Evolutionary conservation across 2,329 filamentous ascomycete species (phyloP).

Genomic region (Endoconidiophora polonica): DNA sequence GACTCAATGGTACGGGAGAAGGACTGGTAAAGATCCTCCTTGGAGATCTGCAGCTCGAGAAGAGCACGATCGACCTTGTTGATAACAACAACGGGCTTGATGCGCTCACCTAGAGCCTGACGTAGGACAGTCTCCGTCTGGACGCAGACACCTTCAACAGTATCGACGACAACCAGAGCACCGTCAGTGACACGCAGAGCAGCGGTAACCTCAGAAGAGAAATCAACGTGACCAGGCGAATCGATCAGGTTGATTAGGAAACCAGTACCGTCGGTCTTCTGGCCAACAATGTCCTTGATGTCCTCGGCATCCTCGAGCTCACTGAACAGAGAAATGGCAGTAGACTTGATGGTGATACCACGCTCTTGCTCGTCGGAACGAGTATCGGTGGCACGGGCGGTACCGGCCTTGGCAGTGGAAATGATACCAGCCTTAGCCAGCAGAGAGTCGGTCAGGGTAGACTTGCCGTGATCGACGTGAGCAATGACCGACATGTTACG

Average conservation of each 20-base stretch:
- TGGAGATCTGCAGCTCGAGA: constrained; percentile 93
- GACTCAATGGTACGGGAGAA: constrained; percentile 99
- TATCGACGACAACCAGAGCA: constrained; percentile 99
- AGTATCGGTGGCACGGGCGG: constrained; percentile 91
- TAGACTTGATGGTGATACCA: constrained; percentile 99
- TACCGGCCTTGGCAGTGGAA: constrained; percentile 91
- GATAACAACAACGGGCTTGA: constrained; percentile 99
- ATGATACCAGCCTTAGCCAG: constrained; percentile 99
- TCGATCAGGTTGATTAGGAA: constrained; percentile 99
- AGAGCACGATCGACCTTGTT: constrained; percentile 99
- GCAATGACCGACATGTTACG: constrained; percentile 99
- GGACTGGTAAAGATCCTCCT: constrained; percentile 99
- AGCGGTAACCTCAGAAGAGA: constrained; percentile 98
- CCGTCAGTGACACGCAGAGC: constrained; percentile 99
- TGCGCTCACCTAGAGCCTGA: constrained; percentile 98
- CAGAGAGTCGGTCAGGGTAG: constrained; percentile 96
- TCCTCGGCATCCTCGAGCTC: constrained; percentile 67
- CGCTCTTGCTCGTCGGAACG: constrained; percentile 96
- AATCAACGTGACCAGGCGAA: constrained; percentile 99
- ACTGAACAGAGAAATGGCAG: constrained; percentile 95
- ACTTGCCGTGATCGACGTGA: constrained; percentile 99
- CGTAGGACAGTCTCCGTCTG: constrained; percentile 99
- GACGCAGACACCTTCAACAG: constrained; percentile 98
- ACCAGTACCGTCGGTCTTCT: constrained; percentile 78
- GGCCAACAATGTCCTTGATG: constrained; percentile 80